Evolutionary conservation across 352 stramenopile species (phyloP), one percentile per base, ranked within the genome.

Genomic region (Saprolegnia diclina): DNA sequence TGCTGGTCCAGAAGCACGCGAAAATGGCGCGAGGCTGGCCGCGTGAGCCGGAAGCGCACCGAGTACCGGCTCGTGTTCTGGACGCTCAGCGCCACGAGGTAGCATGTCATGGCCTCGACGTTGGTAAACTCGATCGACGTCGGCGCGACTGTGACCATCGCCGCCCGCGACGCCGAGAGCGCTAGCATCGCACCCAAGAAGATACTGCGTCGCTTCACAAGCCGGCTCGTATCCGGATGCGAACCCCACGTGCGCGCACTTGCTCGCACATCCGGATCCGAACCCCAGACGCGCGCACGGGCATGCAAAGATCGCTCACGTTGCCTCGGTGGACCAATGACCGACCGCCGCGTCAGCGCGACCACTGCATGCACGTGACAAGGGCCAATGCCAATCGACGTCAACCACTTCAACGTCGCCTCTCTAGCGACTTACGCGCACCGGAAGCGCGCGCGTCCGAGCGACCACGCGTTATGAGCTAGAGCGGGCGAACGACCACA

Each of bases 1-100:
- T 80, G 76, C 5, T 78, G 70, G 59, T 83, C 76, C 4, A 79
- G 57, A 2, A 91, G 53, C 29, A 94, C 75, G 32, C 72, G 67
- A 62, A 94, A 94, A 0, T 78, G 70, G 21, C 82, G 90, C 16
- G 79, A 81, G 0, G 72, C 74, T 0, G 75, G 71, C 14, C 83
- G 80, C 5, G 83, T 84, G 40, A 92, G 57, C 6, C 81, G 80
- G 64, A 88, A 92, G 14, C 85, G 82, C 50, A 92, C 62, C 3
- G 75, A 66, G 9, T 82, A 79, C 19, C 83, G 74, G 21, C 85
- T 91, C 7, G 81, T 79, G 68, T 95, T 95, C 37, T 80, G 82
- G 5, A 94, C 76, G 18, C 54, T 73, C 6, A 94, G 70, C 46
- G 65, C 55, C 19, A 85, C 81, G 38, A 94, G 73, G 70, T 92